Evolutionary conservation across 345 rosid genomes (phyloP), one percentile per base, ranked within the genome.

Genomic region (Brassica nigra): DNA sequence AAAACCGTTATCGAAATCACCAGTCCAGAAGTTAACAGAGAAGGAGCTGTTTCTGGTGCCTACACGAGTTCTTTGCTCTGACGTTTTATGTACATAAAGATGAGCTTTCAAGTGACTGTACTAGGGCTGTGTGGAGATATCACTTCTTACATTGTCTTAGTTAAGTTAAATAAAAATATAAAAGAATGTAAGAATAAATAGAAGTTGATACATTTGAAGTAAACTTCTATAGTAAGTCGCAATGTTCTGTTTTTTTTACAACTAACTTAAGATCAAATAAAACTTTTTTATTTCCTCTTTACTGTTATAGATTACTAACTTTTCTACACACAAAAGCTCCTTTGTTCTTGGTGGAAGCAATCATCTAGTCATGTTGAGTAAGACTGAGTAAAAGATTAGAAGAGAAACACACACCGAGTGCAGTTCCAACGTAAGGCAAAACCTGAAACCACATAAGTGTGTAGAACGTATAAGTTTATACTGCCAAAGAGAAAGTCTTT

Each of bases 361-460:
- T 28, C 29, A 42, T 39, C 20, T 15, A 9, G 8, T 49, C 85
- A 94, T 97, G 94, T 88, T 94, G 58, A 94, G 97, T 80, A 92
- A 81, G 73, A 95, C 55, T 0, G 83, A 91, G 89, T 23, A 90
- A 84, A 0, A 7, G 99, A 91, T 90, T 95, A 91, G 61, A 89
- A 95, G 42, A 92, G 75, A 86, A 95, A 18, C 18, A 89, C 92
- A 90, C 78, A 4, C 90, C 90, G 69, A 88, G 29, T 1, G 97
- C 64, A 59, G 83, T 84, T 80, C 95, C 90, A 68, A 89, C 81
- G 65, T 86, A 92, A 11, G 93, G 88, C 55, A 89, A 75, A 70
- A 89, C 88, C 98, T 54, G 80, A 68, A 87, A 78, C 59, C 59
- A 15, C 10, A 6, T 2, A 37, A 34, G 0, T 33, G 6, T 15